A percentile compares a stretch with the other conserved stretches of the same genome.
Evolutionary conservation across 306 rosid genomes (phyloP).

Genomic region (Cicer cuneatum): DNA sequence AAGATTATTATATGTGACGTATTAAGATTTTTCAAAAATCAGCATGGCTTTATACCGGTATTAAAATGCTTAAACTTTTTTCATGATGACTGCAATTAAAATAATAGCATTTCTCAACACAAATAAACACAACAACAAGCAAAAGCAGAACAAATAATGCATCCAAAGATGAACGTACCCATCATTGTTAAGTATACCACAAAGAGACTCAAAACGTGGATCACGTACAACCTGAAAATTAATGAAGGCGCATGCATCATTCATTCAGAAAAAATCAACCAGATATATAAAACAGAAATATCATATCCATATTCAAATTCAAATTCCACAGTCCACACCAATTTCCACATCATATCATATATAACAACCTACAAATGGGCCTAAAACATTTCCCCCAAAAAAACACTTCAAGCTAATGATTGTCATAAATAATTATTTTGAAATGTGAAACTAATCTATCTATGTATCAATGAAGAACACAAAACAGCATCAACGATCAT

Average conservation of each 20-base stretch:
- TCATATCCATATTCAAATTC: slow-evolving; percentile 17
- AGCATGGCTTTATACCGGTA: neutral
- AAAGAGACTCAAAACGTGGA: slow-evolving; percentile 84
- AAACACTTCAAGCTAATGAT: neutral
- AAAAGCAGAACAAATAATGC: neutral
- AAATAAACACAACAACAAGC: neutral
- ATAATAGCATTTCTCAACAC: neutral
- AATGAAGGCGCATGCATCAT: slow-evolving; percentile 12
- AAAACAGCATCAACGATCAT: slow-evolving; percentile 24
- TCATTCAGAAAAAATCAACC: slow-evolving; percentile 27
- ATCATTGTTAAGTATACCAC: slow-evolving; percentile 62
- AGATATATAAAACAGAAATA: slow-evolving; percentile 19
- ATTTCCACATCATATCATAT: slow-evolving; percentile 12
- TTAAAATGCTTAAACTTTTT: neutral
- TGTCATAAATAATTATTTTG: neutral
- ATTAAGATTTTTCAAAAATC: neutral
- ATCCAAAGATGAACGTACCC: slow-evolving; percentile 56
- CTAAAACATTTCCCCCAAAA: neutral
- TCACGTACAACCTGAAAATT: slow-evolving; percentile 68
- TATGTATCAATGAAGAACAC: neutral
- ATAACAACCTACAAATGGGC: slow-evolving; percentile 1
- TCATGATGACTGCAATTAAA: slow-evolving; percentile 9
- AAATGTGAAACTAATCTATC: slow-evolving; percentile 10
- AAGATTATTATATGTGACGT: neutral
- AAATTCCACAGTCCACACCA: neutral